A percentile compares a stretch with the other conserved stretches of the same genome.
These are phyloP conservation scores for Maudiozyma bulderi DNA, from an alignment of 805 yeast genomes.

Conservation along the genomic window DNA sequence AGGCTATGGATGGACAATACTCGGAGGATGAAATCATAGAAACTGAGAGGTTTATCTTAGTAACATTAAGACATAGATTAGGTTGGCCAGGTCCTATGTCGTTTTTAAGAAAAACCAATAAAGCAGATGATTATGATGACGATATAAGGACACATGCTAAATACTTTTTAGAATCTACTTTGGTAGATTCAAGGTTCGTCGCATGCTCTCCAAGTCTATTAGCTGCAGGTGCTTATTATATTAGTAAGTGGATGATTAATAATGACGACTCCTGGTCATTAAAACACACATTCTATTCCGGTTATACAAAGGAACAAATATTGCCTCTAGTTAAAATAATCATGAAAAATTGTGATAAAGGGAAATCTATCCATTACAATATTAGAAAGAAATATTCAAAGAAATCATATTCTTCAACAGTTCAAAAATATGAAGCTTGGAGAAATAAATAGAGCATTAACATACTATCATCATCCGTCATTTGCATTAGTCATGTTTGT, in stretches of 20 bases:
- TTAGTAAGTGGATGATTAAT: conserved; percentile 56
- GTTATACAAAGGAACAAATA: conserved; percentile 75
- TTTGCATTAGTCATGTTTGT: no score
- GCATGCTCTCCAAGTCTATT: conserved; percentile 87
- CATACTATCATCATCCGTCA: no score
- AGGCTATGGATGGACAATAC: conserved; percentile 81
- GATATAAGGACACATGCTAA: conserved; percentile 86
- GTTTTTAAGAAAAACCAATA: conserved; percentile 77
- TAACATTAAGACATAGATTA: conserved; percentile 78
- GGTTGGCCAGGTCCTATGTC: conserved; percentile 99
- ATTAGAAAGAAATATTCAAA: conserved; percentile 81
- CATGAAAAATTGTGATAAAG: conserved; percentile 50
- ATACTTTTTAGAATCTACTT: conserved; percentile 74
- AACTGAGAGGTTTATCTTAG: conserved; percentile 88
- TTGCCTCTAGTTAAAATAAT: conserved; percentile 61
- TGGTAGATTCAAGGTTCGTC: conserved; percentile 81
- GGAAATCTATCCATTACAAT: conserved; percentile 54
- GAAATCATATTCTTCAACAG: conserved; percentile 64
- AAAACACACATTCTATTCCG: conserved; percentile 76
- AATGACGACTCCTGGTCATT: conserved; percentile 72
- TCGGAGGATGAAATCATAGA: conserved; percentile 65
- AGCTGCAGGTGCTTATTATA: conserved; percentile 84
- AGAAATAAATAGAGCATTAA: background rate
- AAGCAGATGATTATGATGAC: conserved; percentile 91
- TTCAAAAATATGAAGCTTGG: conserved; percentile 24